A percentile compares a stretch with the other conserved stretches of the same genome.
Conservation (phyloP, 345 rosid genomes). For the Iberis pinnata region DNA sequence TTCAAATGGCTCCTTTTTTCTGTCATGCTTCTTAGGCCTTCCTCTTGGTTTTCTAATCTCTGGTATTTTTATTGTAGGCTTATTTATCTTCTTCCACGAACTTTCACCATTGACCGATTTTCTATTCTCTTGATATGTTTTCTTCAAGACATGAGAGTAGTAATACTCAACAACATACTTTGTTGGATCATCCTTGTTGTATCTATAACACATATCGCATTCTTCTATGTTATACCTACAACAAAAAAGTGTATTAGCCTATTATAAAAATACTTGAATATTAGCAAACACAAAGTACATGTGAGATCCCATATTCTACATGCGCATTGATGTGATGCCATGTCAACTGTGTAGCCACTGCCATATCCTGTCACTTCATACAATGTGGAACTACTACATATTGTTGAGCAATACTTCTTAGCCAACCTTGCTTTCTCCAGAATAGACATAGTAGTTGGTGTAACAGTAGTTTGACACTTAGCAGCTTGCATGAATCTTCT, state of each 20-base stretch:
- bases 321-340: background rate
- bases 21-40: background rate
- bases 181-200: background rate
- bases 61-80: background rate
- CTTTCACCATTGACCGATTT: background rate
- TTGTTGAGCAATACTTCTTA: background rate
- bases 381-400: background rate
- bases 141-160: accelerated
- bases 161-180: background rate
- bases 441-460: background rate
- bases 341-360: background rate
- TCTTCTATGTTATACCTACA: background rate
- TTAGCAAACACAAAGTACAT: too few species aligned
- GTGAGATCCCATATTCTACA: background rate
- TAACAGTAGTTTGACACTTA: background rate
- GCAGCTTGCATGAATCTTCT: background rate
- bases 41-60: background rate
- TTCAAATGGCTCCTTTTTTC: background rate
- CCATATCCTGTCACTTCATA: background rate
- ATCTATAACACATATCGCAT: background rate
- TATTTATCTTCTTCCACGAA: background rate
- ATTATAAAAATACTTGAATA: too few species aligned
- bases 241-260: background rate
- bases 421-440: background rate
- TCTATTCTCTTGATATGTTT: too few species aligned